Base-by-base conservation (phyloP, 1,284 basidiomycete genomes). In the Neotropicomus parvogracilis region DNA sequence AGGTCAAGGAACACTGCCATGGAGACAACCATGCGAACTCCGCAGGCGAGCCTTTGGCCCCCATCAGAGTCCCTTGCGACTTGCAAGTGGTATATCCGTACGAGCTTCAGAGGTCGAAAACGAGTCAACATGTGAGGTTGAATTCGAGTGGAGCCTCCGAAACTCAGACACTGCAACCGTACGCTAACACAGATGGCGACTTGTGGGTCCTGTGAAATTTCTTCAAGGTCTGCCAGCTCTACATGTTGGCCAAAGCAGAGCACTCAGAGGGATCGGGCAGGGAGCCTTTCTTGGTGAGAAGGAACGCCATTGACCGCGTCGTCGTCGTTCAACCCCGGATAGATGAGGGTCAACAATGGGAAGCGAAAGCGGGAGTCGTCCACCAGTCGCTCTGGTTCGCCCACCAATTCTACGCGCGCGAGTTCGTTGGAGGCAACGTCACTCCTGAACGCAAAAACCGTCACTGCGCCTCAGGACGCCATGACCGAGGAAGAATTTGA, bases 401-500 rank as follows among this genome's bases (percentile, higher is more conserved):
- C 59, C 5, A 46, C 54, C 31, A 32, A 45, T 28, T 58, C 59
- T n/a, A 49, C 59, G 7, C 46, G 48, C 1, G 46, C 52, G 24
- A 49, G 58, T 16, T 60, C 62, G 11, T 14, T 41, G 7, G 59
- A 48, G 17, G 16, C 29, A 16, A 34, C 40, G 4, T 42, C 29
- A 40, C 29, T 47, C 29, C 38, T 34, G 11, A 50, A 55, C 29
- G 27, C 32, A 8, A 55, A 49, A 40, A 36, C 16, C 3, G 9
- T 36, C 19, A 6, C 39, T 2, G 28, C 32, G 0, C 34, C 37
- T 17, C 59, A 50, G 42, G 46, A 52, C 42, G 40, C 44, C n/a
- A 71, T 82, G 69, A 77, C 78, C n/a, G 82, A 83, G 61, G 83
- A 87, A 56, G 85, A 85, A 54, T 79, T 74, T 58, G 82, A 85